phyloP scores from a whole-genome alignment of 1,284 basidiomycete genomes.

The Tremellales sp. region DNA sequence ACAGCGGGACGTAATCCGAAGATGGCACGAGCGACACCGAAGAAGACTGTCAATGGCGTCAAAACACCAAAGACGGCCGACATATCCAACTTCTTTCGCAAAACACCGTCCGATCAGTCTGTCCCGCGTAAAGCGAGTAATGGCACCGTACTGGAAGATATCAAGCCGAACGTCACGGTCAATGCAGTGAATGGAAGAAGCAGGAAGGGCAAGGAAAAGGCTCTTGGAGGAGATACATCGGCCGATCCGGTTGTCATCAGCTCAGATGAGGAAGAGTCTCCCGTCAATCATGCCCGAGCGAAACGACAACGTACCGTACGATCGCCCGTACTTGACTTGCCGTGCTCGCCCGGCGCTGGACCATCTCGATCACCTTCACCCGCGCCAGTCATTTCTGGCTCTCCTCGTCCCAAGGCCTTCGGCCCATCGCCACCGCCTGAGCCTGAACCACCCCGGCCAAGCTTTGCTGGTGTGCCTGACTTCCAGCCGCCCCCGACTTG shows the following conservation, averaged over 20 bases:
- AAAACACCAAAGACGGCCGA: background rate
- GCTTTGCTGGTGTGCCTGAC: constrained; percentile 17
- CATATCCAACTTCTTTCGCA: background rate
- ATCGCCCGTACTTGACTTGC: constrained; percentile 1
- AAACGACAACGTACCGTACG: constrained; percentile 5
- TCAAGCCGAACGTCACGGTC: background rate
- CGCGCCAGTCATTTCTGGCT: background rate
- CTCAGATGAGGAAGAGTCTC: background rate
- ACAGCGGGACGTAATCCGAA: no score
- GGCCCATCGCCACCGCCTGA: background rate
- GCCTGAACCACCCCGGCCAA: constrained; percentile 1
- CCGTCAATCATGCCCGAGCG: background rate
- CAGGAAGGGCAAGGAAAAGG: constrained; percentile 10
- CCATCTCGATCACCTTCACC: background rate
- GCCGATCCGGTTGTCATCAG: background rate
- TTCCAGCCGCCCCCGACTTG: constrained; percentile 26
- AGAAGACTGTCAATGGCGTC: background rate
- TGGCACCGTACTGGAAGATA: constrained; percentile 5
- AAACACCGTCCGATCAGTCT: background rate
- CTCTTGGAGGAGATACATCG: background rate
- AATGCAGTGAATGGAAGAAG: background rate
- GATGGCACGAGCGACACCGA: background rate
- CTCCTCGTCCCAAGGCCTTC: background rate
- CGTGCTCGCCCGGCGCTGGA: constrained; percentile 2
- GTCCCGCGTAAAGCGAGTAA: constrained; percentile 3